Conservation (phyloP, 352 stramenopile species). For the Globisporangium nagaii region DNA sequence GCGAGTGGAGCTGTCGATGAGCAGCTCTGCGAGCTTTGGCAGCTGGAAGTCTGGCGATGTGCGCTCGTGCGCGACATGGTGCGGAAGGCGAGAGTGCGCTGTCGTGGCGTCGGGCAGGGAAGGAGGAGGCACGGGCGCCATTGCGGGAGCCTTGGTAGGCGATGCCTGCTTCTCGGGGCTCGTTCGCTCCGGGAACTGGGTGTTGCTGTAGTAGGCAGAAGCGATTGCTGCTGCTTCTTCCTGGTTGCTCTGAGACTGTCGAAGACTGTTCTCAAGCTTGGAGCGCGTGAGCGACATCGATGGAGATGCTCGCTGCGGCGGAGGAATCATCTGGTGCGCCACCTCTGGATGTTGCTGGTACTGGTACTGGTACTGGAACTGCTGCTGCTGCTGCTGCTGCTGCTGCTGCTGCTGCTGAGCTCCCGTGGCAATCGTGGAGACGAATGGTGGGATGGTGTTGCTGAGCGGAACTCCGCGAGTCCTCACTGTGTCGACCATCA, state of each 20-base stretch:
- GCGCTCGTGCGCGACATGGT: not conserved
- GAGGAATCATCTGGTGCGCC: not conserved
- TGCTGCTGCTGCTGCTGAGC: not conserved
- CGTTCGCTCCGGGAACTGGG: not conserved
- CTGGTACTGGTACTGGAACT: not conserved
- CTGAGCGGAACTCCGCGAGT: not conserved
- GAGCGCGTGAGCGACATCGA: slow-evolving; percentile 1
- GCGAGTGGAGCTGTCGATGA: slow-evolving; percentile 51
- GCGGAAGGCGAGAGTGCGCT: not conserved
- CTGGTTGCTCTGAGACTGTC: slow-evolving; percentile 8
- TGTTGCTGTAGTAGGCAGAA: not conserved
- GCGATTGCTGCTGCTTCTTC: not conserved
- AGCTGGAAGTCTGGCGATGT: slow-evolving; percentile 4
- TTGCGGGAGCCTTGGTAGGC: not conserved
- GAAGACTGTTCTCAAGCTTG: slow-evolving; percentile 11
- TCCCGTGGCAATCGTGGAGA: not conserved
- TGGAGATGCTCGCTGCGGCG: not conserved
- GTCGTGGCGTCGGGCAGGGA: not conserved
- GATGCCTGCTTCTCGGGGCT: not conserved
- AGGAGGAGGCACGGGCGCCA: not conserved
- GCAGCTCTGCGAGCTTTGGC: slow-evolving; percentile 25
- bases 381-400: not conserved
- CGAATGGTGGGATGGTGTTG: not conserved
- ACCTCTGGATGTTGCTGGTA: not conserved
- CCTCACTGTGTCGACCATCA: not conserved